Evolutionary conservation across 1,284 basidiomycete genomes (phyloP), one percentile per base, ranked within the genome.

Genomic region (Hemileia vastatrix): DNA sequence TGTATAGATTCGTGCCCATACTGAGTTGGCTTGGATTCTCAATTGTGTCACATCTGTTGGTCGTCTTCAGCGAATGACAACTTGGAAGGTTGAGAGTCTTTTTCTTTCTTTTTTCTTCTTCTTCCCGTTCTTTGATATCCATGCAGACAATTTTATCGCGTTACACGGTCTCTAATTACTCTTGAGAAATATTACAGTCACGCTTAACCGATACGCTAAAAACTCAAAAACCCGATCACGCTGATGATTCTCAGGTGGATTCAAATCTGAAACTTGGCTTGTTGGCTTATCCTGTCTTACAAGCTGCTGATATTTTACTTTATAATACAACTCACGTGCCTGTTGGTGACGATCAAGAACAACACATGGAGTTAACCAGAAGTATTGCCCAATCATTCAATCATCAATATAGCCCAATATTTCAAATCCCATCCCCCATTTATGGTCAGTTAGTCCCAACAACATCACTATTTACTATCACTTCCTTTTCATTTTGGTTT

Each of bases 261-360:
- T 85, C 84, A 0, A 77, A 87, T 63, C 81, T 96, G 0, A 87
- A 90, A 64, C 81, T 86, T 0, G 93, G 93, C 0, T 78, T 96
- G 24, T 85, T 96, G 65, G 88, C 90, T 0, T 96, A 96, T 75
- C 94, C 93, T 0, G 85, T 95, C 2, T 80, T 97, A 0, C 92
- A 95, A 79, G 90, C 92, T 0, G 93, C 92, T 0, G 94, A 97
- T 71, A 87, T 97, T 54, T 79, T 96, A 8, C 80, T 86, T 1
- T 96, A 96, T 76, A 83, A 82, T 69, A 83, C 90, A 1, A 95
- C 91, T 0, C 87, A 93, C 74, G 88, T 97, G 0, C 93, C 93
- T 0, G 91, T 96, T 1, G 93, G 93, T 21, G 90, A 96, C 71
- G 93, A 97, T 73, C 93, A 96, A 75, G 83, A 84, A 36, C 93